Evolutionary conservation across 2,329 filamentous ascomycete species (phyloP).

Genomic region (Calonectria honghensis): DNA sequence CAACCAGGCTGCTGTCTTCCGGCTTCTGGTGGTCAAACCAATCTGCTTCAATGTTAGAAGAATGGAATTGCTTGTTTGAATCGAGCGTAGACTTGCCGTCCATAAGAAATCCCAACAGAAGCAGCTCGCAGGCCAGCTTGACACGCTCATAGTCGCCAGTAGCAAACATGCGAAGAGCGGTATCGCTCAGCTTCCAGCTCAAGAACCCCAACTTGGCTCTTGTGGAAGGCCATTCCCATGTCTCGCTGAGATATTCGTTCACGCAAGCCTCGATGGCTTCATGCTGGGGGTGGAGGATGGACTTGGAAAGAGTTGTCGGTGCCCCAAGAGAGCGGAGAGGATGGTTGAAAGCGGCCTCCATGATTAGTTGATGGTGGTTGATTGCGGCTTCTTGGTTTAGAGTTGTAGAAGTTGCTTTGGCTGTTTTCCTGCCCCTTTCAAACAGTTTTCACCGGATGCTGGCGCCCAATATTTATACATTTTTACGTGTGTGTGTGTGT

Average conservation of each 20-base stretch:
- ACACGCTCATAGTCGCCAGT: slow-evolving; percentile 32
- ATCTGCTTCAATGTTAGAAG: slow-evolving; percentile 20
- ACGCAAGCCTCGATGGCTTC: slow-evolving; percentile 35
- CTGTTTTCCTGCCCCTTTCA: not conserved
- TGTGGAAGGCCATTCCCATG: slow-evolving; percentile 40
- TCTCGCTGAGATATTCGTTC: slow-evolving; percentile 28
- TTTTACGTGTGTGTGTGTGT: not conserved
- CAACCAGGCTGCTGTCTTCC: slow-evolving; percentile 26
- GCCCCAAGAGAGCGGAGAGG: slow-evolving; percentile 33
- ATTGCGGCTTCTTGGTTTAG: not conserved
- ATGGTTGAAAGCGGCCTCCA: slow-evolving; percentile 22
- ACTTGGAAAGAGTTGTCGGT: slow-evolving; percentile 35
- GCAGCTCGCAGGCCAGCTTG: slow-evolving; percentile 37
- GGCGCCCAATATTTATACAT: not conserved
- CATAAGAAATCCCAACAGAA: slow-evolving; percentile 40
- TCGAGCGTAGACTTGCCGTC: slow-evolving; percentile 25
- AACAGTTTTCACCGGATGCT: not conserved
- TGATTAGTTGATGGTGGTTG: not conserved
- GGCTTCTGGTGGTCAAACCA: slow-evolving; percentile 41
- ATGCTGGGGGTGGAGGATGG: slow-evolving; percentile 34
- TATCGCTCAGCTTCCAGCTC: slow-evolving; percentile 41
- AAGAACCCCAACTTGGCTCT: slow-evolving; percentile 33
- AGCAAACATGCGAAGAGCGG: slow-evolving; percentile 38
- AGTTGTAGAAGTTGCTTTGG: not conserved
- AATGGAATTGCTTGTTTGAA: not conserved